Base-by-base conservation (phyloP, 345 rosid genomes). In the Dipteronia sinensis region DNA sequence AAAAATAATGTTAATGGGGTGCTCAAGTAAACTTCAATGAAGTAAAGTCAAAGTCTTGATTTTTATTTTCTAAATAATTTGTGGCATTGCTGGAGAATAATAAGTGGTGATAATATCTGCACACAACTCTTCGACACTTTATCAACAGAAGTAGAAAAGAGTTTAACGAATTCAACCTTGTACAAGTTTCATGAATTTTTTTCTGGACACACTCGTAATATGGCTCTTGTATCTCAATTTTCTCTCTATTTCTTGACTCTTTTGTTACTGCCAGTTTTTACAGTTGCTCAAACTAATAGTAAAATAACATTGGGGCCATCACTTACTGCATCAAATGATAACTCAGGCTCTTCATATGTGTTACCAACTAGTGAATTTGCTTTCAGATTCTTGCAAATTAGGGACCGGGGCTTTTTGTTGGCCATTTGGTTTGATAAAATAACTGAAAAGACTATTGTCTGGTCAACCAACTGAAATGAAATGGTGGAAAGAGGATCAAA, bases 391-490 rank as follows among this genome's bases (percentile, higher is more conserved):
- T n/a, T 12, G 19, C 44, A 67, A 59, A 58, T 82, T 17, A 46
- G 31, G 7, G 51, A 55, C 8, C 20, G 19, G 61, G 61, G 22
- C 59, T 80, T 68, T 74, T 65, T 82, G 31, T 70, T 84, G 2
- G 82, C 86, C 27, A 78, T 86, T 27, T 84, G 87, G 89, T 84
- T 77, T 65, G 55, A 86, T 42, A 82, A 80, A 44, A 78, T 86
- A 34, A 79, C 84, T 7, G 80, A 82, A 19, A 82, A 61, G 51
- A 84, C 83, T 25, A 72, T 79, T 2, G 80, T 84, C 25, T 84
- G 87, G 85, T 86, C 79, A 15, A 86, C 87, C 11, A 80, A 80
- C 13, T 65, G 84, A 25, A 75, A 80, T 53, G 56, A 62, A 3
- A 79, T 63, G 3, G 84, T 56, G 4, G 82, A 56, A 4, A 38